Conservation (phyloP, 2,329 filamentous ascomycete genomes). For the Stylonectria norvegica region DNA sequence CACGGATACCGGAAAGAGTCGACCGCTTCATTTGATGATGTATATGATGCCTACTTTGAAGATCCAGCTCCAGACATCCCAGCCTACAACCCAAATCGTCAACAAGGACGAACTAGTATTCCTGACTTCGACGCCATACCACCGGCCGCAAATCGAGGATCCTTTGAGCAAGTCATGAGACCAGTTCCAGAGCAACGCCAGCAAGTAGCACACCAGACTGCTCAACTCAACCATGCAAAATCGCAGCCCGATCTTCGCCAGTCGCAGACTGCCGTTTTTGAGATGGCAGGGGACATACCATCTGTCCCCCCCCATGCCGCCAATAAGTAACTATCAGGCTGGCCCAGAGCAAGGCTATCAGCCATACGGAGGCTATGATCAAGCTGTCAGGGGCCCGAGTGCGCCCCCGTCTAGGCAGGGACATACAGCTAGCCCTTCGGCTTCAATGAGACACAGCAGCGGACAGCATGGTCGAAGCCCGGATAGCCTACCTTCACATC, state of each 20-base stretch:
- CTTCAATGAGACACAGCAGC: conserved; percentile 17
- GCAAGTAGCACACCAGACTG: conserved; percentile 48
- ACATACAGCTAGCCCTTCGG: background rate
- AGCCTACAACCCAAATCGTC: conserved; percentile 18
- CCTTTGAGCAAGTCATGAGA: conserved; percentile 49
- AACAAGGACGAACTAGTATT: conserved; percentile 25
- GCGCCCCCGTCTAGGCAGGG: conserved; percentile 26
- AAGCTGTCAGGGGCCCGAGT: conserved; percentile 32
- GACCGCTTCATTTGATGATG: conserved; percentile 44
- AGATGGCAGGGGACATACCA: conserved; percentile 65
- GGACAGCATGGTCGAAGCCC: conserved; percentile 32
- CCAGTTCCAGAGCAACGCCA: conserved; percentile 41
- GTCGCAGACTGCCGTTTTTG: conserved; percentile 66
- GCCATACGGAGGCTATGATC: conserved; percentile 23
- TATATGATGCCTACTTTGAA: conserved; percentile 56
- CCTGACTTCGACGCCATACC: conserved; percentile 44
- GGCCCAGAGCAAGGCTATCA: conserved; percentile 25
- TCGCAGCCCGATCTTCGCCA: conserved; percentile 66
- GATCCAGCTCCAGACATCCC: conserved; percentile 30
- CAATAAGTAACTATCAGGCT: conserved; percentile 25
- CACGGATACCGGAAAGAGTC: conserved; percentile 31
- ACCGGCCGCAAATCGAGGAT: conserved; percentile 34
- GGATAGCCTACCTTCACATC: conserved; percentile 56
- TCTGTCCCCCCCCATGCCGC: conserved; percentile 37
- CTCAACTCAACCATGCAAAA: conserved; percentile 57